phyloP scores from a whole-genome alignment of 129 eudicot genomes.

The Artemisia argyi region DNA sequence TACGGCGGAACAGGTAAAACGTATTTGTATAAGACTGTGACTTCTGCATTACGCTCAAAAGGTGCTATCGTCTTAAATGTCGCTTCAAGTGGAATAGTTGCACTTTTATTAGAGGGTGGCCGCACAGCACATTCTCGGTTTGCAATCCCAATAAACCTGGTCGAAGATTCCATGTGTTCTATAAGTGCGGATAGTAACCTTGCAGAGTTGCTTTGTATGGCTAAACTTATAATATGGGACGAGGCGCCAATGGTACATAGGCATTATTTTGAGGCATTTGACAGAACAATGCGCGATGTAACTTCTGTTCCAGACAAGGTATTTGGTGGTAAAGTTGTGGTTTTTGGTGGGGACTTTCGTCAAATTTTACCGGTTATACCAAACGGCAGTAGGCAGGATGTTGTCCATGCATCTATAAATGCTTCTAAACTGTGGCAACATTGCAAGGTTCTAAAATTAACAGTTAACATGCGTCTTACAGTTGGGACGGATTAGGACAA shows the following conservation, averaged over 20 bases:
- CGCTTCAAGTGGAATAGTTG: not conserved
- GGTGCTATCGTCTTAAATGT: not conserved
- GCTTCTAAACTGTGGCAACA: not conserved
- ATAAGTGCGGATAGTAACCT: not conserved
- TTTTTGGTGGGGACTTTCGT: not conserved
- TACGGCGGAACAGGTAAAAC: not conserved
- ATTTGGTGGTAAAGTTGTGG: not conserved
- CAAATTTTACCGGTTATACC: not conserved
- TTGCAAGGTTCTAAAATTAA: not conserved
- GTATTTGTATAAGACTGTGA: not conserved
- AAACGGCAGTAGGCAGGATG: not conserved
- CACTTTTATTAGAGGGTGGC: not conserved
- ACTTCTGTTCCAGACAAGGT: not conserved
- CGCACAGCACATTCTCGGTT: not conserved
- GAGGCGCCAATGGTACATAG: not conserved
- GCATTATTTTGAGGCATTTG: not conserved
- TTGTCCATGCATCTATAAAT: not conserved
- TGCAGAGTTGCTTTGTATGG: not conserved
- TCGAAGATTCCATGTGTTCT: not conserved
- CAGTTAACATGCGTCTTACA: not conserved
- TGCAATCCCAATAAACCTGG: not conserved
- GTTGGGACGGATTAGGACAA: not conserved
- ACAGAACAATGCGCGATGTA: not conserved
- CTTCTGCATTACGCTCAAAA: not conserved
- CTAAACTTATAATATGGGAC: not conserved